A percentile compares a stretch with the other conserved stretches of the same genome.
These are phyloP conservation scores for Pleurozium schreberi DNA, from an alignment of 225 moss, liverwort and hornwort genomes.

Conservation along the genomic window DNA sequence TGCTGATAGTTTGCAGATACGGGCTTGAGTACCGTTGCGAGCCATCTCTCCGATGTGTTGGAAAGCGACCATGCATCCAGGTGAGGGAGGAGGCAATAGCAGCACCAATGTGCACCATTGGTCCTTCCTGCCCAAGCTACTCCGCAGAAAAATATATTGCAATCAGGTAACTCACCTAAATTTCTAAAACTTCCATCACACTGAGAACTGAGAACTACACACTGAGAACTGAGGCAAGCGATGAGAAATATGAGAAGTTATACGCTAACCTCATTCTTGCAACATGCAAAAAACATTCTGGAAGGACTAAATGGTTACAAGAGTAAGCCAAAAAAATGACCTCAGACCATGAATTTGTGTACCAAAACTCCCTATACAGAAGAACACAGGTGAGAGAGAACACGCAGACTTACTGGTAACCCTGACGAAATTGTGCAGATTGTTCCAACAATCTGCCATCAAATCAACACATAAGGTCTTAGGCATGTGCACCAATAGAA, in stretches of 20 bases:
- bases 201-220: neutral
- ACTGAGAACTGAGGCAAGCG: neutral
- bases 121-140: constrained; percentile 92
- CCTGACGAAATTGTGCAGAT: constrained; percentile 80
- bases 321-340: neutral
- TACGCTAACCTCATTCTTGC: neutral
- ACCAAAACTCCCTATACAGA: neutral
- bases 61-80: constrained; percentile 83
- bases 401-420: constrained; percentile 45
- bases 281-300: neutral
- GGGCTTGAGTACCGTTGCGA: constrained; percentile 18
- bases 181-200: neutral
- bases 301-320: neutral
- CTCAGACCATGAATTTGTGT: neutral
- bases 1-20: constrained; percentile 31
- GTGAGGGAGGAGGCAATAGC: constrained; percentile 79
- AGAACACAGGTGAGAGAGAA: neutral
- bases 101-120: constrained; percentile 83
- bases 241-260: neutral
- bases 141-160: neutral
- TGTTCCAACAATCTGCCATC: constrained; percentile 65
- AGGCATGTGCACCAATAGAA: neutral
- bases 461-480: neutral
- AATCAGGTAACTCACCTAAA: neutral
- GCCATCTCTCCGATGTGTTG: constrained; percentile 29